Evolutionary conservation across 305 asterid species (phyloP).

Genomic region (Striga hermonthica): DNA sequence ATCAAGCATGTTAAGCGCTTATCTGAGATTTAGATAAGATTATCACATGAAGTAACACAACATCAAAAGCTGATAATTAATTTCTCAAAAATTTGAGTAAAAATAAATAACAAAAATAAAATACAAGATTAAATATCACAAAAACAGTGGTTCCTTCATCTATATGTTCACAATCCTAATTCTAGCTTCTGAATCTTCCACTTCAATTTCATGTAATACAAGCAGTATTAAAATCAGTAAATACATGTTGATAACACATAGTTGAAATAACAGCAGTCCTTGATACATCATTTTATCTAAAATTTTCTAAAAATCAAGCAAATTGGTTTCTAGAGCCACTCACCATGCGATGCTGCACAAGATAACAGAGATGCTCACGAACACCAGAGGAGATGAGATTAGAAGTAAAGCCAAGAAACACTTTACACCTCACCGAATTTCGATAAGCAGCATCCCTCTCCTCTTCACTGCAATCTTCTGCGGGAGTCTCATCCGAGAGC

Average conservation of each 20-base stretch:
- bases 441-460: conserved; percentile 59
- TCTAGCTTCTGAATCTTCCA: conserved; percentile 16
- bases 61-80: not conserved
- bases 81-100: not conserved
- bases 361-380: conserved; percentile 75
- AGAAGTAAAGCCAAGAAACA: conserved; percentile 92
- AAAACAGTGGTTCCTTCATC: not conserved
- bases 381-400: conserved; percentile 90
- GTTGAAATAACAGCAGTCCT: conserved; percentile 3
- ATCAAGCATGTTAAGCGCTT: not conserved
- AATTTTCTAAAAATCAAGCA: not conserved
- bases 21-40: conserved; percentile 8
- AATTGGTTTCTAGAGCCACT: conserved; percentile 34
- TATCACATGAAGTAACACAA: conserved; percentile 2
- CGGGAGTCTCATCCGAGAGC: conserved; percentile 67
- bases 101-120: not conserved
- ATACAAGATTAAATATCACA: conserved; percentile 4
- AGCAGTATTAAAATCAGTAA: conserved; percentile 3
- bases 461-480: conserved; percentile 68
- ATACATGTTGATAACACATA: not conserved
- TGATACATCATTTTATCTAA: conserved; percentile 16
- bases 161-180: not conserved
- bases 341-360: conserved; percentile 81
- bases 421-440: conserved; percentile 70
- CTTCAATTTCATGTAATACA: conserved; percentile 15